These are phyloP conservation scores for Gnetum montanum DNA, from an alignment of 75 land plant genomes.

Conservation along the genomic window DNA sequence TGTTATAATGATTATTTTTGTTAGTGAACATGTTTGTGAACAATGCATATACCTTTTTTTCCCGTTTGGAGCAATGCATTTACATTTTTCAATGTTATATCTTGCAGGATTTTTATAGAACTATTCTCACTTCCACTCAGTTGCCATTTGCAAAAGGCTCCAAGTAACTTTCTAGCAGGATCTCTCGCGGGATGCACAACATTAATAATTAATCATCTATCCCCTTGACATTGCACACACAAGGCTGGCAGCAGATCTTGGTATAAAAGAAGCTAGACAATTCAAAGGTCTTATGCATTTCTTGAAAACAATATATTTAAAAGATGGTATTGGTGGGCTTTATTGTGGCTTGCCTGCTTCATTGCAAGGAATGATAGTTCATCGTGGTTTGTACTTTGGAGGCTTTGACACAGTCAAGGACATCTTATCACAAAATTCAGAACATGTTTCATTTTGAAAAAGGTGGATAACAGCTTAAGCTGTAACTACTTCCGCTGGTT, in stretches of 20 bases:
- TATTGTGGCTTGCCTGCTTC: conserved; percentile 92
- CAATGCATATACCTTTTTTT: too few relatives aligned
- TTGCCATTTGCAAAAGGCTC: conserved; percentile 27
- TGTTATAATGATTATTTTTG: too few relatives aligned
- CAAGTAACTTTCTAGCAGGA: conserved; percentile 77
- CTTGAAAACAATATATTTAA: conserved; percentile 55
- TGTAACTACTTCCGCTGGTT: conserved; percentile 88
- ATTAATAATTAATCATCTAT: conserved; percentile 69
- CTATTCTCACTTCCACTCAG: conserved; percentile 34
- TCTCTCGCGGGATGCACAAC: conserved; percentile 90
- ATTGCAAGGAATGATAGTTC: conserved; percentile 88
- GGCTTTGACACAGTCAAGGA: conserved; percentile 95
- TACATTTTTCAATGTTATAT: too few relatives aligned
- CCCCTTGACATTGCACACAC: conserved; percentile 98
- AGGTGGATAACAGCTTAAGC: conserved; percentile 83
- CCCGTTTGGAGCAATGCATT: too few relatives aligned
- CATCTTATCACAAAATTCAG: conserved; percentile 31
- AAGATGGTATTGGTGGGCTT: conserved; percentile 71
- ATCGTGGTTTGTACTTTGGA: conserved; percentile 87
- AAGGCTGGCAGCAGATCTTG: conserved; percentile 87
- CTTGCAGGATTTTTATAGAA: conserved; percentile 78
- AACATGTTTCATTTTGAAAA: conserved; percentile 64
- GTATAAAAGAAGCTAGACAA: conserved; percentile 59
- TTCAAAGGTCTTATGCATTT: conserved; percentile 76
- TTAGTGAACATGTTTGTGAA: too few relatives aligned